Evolutionary conservation across 768 basidiomycete genomes (phyloP).

Genomic region (Boletus bicolor): DNA sequence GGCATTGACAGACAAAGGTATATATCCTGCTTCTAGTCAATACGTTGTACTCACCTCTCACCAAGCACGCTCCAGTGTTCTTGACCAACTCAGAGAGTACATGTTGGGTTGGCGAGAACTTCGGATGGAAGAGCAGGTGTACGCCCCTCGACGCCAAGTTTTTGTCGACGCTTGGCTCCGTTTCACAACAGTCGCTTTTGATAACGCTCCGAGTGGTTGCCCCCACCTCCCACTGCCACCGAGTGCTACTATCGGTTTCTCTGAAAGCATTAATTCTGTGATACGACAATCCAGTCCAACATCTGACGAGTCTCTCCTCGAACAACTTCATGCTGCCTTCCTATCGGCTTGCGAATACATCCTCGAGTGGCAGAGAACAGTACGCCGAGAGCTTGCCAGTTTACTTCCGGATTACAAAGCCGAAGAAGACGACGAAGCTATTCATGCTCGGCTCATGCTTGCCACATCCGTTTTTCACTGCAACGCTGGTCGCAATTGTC

Average conservation of each 20-base stretch:
- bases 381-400: slow-evolving; percentile 27
- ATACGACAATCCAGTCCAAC: slow-evolving; percentile 20
- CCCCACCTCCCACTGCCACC: slow-evolving; percentile 29
- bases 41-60: slow-evolving; percentile 5
- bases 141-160: slow-evolving; percentile 22
- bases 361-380: slow-evolving; percentile 26
- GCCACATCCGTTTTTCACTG: slow-evolving; percentile 30
- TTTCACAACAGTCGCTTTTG: slow-evolving; percentile 20
- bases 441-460: slow-evolving; percentile 24
- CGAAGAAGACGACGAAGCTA: slow-evolving; percentile 15
- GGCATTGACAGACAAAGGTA: slow-evolving; percentile 22
- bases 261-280: slow-evolving; percentile 19
- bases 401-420: slow-evolving; percentile 22
- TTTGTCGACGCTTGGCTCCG: slow-evolving; percentile 27
- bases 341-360: slow-evolving; percentile 14
- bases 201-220: slow-evolving; percentile 4
- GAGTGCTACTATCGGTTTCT: slow-evolving; percentile 25
- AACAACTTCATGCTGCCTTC: slow-evolving; percentile 21
- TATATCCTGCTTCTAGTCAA: not conserved
- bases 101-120: slow-evolving; percentile 32
- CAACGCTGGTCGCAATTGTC: slow-evolving; percentile 13
- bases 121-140: slow-evolving; percentile 30
- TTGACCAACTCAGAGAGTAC: slow-evolving; percentile 23
- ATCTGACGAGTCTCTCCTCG: slow-evolving; percentile 9
- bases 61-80: slow-evolving; percentile 16